Base-by-base conservation (phyloP, 2,329 filamentous ascomycete genomes). In the Coleophoma cylindrospora region DNA sequence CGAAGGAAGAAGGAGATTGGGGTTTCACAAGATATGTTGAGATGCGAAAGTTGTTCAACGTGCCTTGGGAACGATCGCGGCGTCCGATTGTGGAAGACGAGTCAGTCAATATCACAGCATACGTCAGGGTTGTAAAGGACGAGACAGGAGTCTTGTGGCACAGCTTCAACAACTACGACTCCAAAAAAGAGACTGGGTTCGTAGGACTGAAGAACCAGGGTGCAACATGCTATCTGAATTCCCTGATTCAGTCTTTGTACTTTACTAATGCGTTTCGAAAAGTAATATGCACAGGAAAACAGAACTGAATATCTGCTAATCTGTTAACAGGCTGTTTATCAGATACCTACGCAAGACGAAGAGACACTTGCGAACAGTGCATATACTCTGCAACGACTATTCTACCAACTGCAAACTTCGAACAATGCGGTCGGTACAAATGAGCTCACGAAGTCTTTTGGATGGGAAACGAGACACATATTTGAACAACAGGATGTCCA, bases 401-500 rank as follows among this genome's bases (percentile, higher is more conserved):
- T 99, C 70, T 97, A 96, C 64, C 89, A 91, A 59, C 76, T 99
- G 17, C 94, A 99, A 67, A 95, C 91, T 12, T 92, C 86, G 37
- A 84, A 85, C 47, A 73, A 76, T 34, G 89, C 95, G 1, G 92
- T 99, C 2, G 82, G 89, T 37, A 99, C 94, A 2, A 91, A 87
- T 47, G 94, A 99, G 65, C 80, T 99, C 37, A 99, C 94, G 7
- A 89, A 90, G 58, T 97, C 94, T 0, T 99, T 99, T 67, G 94
- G 94, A 21, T 99, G 94, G 94, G 92, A 99, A 63, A 95, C 92
- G 2, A 83, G 91, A 57, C 92, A 99, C 65, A 96, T 97, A 48
- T 99, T 99, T 61, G 92, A 97, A 70, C 94, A 99, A 67, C 94
- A 99, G 69, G 94, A 99, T 69, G 94, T 99, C 9, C 94, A 99